Conservation (phyloP, 2,329 filamentous ascomycete genomes). For the Ophiostoma australiae region DNA sequence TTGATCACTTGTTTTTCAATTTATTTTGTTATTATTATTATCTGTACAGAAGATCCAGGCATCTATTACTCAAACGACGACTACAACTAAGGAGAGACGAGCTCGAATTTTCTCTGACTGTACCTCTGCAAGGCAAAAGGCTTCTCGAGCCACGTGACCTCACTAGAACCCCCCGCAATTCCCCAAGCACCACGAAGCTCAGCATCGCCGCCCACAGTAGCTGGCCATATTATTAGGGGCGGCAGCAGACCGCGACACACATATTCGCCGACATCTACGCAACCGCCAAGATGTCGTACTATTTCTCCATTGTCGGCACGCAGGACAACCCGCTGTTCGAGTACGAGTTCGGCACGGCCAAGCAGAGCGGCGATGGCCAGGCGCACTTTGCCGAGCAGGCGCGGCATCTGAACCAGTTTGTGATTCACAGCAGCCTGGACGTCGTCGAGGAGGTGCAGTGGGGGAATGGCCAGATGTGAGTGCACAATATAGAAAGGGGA, state of each 20-base stretch:
- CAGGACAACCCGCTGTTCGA: constrained; percentile 96
- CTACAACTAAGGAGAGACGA: not conserved
- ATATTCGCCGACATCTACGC: not conserved
- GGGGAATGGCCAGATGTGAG: constrained; percentile 76
- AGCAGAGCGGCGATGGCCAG: constrained; percentile 88
- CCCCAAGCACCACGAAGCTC: not conserved
- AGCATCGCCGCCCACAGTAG: constrained; percentile 5
- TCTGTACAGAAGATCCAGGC: too few relatives aligned
- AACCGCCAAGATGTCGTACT: constrained; percentile 74
- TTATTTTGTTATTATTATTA: not conserved
- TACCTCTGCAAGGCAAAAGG: not conserved
- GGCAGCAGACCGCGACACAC: not conserved
- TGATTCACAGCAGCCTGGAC: constrained; percentile 88
- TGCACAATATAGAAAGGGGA: not conserved
- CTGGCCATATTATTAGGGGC: not conserved
- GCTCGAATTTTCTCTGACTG: not conserved
- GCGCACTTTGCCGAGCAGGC: constrained; percentile 84
- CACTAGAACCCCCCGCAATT: not conserved
- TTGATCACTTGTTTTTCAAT: not conserved
- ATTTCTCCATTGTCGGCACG: constrained; percentile 94
- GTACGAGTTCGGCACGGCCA: constrained; percentile 93
- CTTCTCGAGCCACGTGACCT: not conserved
- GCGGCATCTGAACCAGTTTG: constrained; percentile 94
- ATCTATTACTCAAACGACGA: too few relatives aligned
- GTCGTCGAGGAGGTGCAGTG: constrained; percentile 96